Base-by-base conservation (phyloP, 2,329 filamentous ascomycete species). In the Corynespora cassiicola region DNA sequence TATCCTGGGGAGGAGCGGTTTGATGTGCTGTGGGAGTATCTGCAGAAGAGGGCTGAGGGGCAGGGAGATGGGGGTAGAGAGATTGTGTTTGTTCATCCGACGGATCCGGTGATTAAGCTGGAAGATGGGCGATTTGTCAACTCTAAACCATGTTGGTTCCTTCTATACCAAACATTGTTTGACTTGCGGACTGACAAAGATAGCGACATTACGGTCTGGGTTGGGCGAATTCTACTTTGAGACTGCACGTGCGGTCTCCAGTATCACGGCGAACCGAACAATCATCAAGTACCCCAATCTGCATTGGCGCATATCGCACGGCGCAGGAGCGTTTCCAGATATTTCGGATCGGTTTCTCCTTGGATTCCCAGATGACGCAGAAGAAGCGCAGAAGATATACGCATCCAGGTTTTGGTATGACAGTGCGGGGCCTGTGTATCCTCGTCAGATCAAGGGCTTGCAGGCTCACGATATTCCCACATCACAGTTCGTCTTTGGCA, bases 201-300 rank as follows among this genome's bases (percentile, higher is more conserved):
- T 19, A 68, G 64, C 64, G 29, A 61, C 63, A 2, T 47, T 68
- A 2, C 56, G 63, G 5, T 61, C 62, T 4, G 65, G 64, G 9
- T 45, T 67, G 0, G 64, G 62, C 5, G 65, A 68, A 18, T 66
- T 68, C 34, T 68, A 68, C 44, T 68, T 66, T 31, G 65, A 68
- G 34, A 68, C 63, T 5, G 65, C 64, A 2, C 50, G 65, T 7
- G 64, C 64, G 12, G 54, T 68, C 18, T 65, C 59, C 1, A 61
- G 56, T 19, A 54, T 68, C 10, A 67, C 61, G 0, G 63, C 64
- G 5, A 47, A 47, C 7, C 38, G 43, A 6, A 60, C 63, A 0
- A 55, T 66, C 12, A 38, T 55, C 25, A 56, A 52, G 16, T 63
- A 52, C 36, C 62, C 61, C 0, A 51, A 54, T 12, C 37, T 68